Conservation (phyloP, 1,139 yeast species). For the Spencermartinsiella ligniputridi region DNA sequence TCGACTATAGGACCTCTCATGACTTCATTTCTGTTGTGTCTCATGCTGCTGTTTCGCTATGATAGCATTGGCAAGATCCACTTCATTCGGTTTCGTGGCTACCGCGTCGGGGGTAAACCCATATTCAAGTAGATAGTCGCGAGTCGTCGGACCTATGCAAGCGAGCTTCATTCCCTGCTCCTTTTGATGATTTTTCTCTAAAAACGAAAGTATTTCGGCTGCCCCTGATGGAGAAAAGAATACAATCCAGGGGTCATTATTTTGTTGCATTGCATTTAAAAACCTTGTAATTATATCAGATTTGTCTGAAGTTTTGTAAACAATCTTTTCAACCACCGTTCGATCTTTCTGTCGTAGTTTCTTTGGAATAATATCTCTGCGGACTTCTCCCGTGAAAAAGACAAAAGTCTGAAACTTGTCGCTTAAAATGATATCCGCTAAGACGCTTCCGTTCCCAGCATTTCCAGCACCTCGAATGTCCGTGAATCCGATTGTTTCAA, state of each 20-base stretch:
- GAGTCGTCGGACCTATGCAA: conserved; percentile 92
- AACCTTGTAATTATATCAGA: conserved; percentile 40
- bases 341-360: conserved; percentile 45
- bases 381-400: conserved; percentile 80
- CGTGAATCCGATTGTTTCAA: conserved; percentile 57
- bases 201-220: conserved; percentile 46
- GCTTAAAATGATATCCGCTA: conserved; percentile 59
- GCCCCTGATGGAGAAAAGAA: conserved; percentile 94
- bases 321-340: conserved; percentile 56
- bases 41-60: conserved; percentile 8
- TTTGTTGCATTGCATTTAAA: conserved; percentile 13
- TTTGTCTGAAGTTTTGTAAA: conserved; percentile 61
- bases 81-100: conserved; percentile 70
- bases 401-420: conserved; percentile 44
- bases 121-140: conserved; percentile 50
- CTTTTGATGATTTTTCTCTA: conserved; percentile 19
- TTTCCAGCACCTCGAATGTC: conserved; percentile 66
- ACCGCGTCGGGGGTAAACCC: conserved; percentile 59
- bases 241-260: conserved; percentile 40
- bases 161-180: conserved; percentile 47
- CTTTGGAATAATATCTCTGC: conserved; percentile 77
- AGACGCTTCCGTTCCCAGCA: conserved; percentile 76
- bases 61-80: conserved; percentile 44
- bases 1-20: conserved; percentile 42
- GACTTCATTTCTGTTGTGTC: neutral